Conservation (phyloP, 1,139 yeast species). For the Diutina sp. region DNA sequence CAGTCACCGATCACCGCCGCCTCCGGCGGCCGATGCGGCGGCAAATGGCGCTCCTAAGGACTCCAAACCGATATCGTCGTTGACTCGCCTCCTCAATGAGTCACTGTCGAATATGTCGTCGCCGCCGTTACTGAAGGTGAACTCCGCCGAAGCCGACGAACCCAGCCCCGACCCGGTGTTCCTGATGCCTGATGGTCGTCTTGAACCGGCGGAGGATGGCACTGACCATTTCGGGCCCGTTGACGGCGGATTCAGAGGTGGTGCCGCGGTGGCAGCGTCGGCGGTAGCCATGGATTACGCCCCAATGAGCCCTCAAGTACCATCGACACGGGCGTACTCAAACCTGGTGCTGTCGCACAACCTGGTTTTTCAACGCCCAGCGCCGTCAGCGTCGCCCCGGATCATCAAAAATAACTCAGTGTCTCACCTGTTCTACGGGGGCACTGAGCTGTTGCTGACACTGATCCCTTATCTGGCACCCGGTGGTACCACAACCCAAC, state of each 20-base stretch:
- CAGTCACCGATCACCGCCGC: neutral
- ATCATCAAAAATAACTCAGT: constrained; percentile 31
- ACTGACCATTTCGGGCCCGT: neutral
- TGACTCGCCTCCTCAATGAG: constrained; percentile 30
- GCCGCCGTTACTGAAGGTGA: neutral
- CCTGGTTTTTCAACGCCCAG: neutral
- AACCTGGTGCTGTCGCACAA: neutral
- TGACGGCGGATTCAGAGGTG: neutral
- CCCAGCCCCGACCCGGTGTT: neutral
- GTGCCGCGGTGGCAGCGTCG: neutral
- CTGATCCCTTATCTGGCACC: constrained; percentile 69
- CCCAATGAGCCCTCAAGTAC: neutral
- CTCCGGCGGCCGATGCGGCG: neutral
- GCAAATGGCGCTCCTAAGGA: neutral
- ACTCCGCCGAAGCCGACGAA: neutral
- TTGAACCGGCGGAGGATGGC: neutral
- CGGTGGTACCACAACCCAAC: constrained; percentile 26
- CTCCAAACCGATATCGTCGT: constrained; percentile 17
- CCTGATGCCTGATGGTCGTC: neutral
- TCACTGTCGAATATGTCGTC: constrained; percentile 14
- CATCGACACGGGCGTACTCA: neutral
- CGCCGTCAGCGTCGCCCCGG: constrained; percentile 20
- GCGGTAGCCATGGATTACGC: neutral
- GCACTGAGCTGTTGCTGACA: constrained; percentile 40
- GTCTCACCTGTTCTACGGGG: constrained; percentile 26